These are phyloP conservation scores for Colletotrichum cereale DNA, from an alignment of 2,329 filamentous ascomycete species.

Conservation along the genomic window DNA sequence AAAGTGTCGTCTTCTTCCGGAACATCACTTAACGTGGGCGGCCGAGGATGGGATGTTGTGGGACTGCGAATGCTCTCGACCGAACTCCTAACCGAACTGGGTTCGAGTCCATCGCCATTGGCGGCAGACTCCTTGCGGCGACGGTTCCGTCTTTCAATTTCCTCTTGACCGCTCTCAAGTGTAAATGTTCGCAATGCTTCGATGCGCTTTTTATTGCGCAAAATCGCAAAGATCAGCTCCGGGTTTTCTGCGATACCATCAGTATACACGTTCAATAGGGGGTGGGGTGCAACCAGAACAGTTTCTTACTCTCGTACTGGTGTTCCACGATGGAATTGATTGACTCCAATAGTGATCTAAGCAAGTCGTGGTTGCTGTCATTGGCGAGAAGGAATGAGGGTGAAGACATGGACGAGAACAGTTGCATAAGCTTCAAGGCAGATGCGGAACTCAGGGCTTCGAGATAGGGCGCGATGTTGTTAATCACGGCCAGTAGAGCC, in stretches of 20 bases:
- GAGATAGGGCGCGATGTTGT: slow-evolving; percentile 90
- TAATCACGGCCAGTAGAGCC: slow-evolving; percentile 89
- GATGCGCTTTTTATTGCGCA: slow-evolving; percentile 85
- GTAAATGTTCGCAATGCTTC: slow-evolving; percentile 90
- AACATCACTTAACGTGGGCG: slow-evolving; percentile 73
- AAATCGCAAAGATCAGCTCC: slow-evolving; percentile 81
- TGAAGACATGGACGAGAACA: slow-evolving; percentile 93
- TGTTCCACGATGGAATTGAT: slow-evolving; percentile 93
- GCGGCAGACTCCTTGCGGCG: slow-evolving; percentile 73
- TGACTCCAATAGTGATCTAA: slow-evolving; percentile 86
- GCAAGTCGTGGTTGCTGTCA: slow-evolving; percentile 86
- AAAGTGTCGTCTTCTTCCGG: slow-evolving; percentile 81
- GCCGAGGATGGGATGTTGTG: slow-evolving; percentile 63
- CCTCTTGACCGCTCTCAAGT: slow-evolving; percentile 89
- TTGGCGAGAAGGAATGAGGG: slow-evolving; percentile 93
- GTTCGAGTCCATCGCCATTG: slow-evolving; percentile 63
- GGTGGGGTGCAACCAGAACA: neutral
- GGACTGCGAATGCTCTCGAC: slow-evolving; percentile 77
- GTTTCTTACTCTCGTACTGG: slow-evolving; percentile 78
- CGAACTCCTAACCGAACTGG: slow-evolving; percentile 69
- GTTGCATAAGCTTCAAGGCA: slow-evolving; percentile 85
- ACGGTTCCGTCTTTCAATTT: slow-evolving; percentile 84
- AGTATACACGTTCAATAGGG: slow-evolving; percentile 10
- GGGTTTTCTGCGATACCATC: slow-evolving; percentile 73
- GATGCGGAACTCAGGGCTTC: slow-evolving; percentile 81